These are phyloP conservation scores for Leucocoprinus sp. DNA, from an alignment of 768 basidiomycete species.

Conservation along the genomic window DNA sequence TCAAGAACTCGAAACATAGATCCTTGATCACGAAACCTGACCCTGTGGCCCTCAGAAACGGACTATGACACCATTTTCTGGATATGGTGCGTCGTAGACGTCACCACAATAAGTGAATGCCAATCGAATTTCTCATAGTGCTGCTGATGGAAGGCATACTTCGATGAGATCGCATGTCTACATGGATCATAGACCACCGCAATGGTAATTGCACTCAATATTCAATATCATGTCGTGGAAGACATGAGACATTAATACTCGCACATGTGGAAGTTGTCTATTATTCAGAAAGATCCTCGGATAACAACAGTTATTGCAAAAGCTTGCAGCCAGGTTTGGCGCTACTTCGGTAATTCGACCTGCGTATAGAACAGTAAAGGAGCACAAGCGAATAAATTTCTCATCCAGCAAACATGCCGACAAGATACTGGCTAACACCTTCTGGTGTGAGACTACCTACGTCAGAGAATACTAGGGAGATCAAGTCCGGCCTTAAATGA, in stretches of 20 bases:
- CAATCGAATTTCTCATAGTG: background rate
- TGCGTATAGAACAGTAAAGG: background rate
- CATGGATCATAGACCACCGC: background rate
- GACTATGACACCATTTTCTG: too few species aligned
- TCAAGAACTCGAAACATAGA: conserved; percentile 11
- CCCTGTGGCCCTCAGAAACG: background rate
- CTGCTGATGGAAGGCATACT: background rate
- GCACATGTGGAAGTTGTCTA: conserved; percentile 8
- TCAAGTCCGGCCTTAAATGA: conserved; percentile 73
- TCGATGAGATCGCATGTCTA: background rate
- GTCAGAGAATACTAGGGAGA: conserved; percentile 90
- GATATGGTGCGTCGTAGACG: background rate
- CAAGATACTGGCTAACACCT: conserved; percentile 90
- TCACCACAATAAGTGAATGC: background rate
- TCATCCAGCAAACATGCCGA: conserved; percentile 85
- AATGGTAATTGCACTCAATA: conserved; percentile 6
- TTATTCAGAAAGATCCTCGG: conserved; percentile 9
- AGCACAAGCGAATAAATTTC: background rate
- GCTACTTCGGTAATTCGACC: background rate
- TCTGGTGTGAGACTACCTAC: conserved; percentile 89
- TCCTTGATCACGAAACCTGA: conserved; percentile 2
- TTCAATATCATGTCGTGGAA: conserved; percentile 7
- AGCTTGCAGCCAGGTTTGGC: background rate
- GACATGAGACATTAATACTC: conserved; percentile 10
- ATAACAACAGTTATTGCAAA: conserved; percentile 2